Percentiles rank a stretch among this genome's conserved stretches.
Evolutionary conservation across 345 rosid genomes (phyloP).

Genomic region (Syzygium oleosum): DNA sequence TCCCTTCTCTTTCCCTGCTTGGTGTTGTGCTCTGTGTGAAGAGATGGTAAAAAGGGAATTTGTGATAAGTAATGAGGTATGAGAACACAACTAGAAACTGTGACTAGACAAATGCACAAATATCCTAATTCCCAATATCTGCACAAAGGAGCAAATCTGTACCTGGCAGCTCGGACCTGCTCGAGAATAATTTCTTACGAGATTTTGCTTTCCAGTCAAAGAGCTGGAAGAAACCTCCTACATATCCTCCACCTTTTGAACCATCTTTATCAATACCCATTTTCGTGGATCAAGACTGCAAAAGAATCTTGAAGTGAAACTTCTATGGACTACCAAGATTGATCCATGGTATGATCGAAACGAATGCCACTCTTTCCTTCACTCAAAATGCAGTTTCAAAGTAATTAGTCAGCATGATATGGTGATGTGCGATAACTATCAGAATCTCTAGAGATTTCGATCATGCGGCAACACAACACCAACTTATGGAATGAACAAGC

Average conservation of each 20-base stretch:
- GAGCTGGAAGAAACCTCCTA: conserved; percentile 72
- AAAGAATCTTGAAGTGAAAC: not conserved
- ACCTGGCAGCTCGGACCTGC: conserved; percentile 70
- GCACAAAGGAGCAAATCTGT: not conserved
- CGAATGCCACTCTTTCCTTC: not conserved
- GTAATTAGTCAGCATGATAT: not conserved
- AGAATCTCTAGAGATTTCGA: not conserved
- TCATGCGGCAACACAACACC: not conserved
- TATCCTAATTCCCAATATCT: not conserved
- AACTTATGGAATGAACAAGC: not conserved
- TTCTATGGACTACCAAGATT: not conserved
- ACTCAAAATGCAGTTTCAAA: not conserved
- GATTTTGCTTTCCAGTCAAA: conserved; percentile 98
- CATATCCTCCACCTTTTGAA: conserved; percentile 58
- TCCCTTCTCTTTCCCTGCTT: conserved; percentile 61
- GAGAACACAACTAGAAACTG: not conserved
- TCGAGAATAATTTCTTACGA: conserved; percentile 81
- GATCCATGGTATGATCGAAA: not conserved
- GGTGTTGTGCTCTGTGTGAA: conserved; percentile 25
- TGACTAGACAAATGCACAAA: not conserved
- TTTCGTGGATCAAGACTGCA: not conserved
- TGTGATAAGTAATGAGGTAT: not conserved
- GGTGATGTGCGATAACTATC: not conserved
- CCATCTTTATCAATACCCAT: conserved; percentile 68
- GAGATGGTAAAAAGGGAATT: not conserved